Evolutionary conservation across 2,329 filamentous ascomycete species (phyloP).

Genomic region (Cryphonectria japonica): DNA sequence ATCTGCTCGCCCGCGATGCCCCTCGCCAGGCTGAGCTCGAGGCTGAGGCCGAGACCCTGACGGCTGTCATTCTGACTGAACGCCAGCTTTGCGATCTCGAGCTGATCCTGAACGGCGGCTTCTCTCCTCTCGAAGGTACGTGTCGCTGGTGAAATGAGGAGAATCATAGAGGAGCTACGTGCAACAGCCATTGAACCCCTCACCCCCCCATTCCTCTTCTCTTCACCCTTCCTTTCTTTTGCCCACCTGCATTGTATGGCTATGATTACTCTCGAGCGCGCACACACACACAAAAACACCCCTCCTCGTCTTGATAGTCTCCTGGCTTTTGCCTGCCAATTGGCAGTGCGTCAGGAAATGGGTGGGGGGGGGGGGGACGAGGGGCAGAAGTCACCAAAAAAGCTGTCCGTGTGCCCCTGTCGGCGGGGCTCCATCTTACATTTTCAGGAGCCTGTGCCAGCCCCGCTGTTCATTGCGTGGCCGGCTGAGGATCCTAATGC

Average conservation of each 20-base stretch:
- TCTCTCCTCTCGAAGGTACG: slow-evolving; percentile 94
- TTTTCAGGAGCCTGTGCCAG: slow-evolving; percentile 16
- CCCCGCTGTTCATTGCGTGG: slow-evolving; percentile 23
- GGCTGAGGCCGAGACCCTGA: slow-evolving; percentile 83
- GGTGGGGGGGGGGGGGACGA: neutral
- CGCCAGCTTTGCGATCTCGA: slow-evolving; percentile 97
- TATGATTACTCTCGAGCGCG: neutral
- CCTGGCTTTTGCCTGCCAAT: slow-evolving; percentile 1
- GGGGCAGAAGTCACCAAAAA: neutral
- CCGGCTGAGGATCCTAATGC: slow-evolving; percentile 8
- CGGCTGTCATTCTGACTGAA: slow-evolving; percentile 83
- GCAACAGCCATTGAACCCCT: too few relatives aligned
- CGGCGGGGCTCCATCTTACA: slow-evolving; percentile 21
- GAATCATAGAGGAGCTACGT: neutral
- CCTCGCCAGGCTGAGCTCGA: slow-evolving; percentile 79
- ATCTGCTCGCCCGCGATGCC: slow-evolving; percentile 91
- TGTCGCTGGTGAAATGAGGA: neutral
- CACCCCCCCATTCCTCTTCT: neutral
- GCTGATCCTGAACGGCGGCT: slow-evolving; percentile 94
- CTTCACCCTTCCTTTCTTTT: neutral
- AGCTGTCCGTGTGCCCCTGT: slow-evolving; percentile 8
- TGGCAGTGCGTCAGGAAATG: slow-evolving; percentile 10
- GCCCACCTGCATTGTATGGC: neutral
- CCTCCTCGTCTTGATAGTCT: too few relatives aligned
- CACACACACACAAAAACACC: too few relatives aligned